These are phyloP conservation scores for Plantago coronopus DNA, from an alignment of 305 asterid species.

Conservation along the genomic window DNA sequence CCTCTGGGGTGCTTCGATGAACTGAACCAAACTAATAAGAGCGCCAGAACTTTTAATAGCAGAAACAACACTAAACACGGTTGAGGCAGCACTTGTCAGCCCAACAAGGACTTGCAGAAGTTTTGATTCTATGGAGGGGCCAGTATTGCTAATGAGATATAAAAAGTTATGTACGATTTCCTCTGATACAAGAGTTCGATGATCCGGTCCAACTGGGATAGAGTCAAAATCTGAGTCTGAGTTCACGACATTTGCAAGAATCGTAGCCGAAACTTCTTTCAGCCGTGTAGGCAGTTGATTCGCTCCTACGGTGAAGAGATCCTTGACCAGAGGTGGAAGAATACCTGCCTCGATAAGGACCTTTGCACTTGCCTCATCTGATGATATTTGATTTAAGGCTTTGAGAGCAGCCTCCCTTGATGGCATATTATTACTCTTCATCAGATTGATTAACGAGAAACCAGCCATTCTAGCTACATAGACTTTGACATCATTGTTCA, in stretches of 20 bases:
- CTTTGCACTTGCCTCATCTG: constrained; percentile 75
- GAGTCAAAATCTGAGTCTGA: constrained; percentile 79
- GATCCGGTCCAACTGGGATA: constrained; percentile 67
- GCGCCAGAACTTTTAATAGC: constrained; percentile 91
- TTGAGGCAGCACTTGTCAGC: constrained; percentile 56
- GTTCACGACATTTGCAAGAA: constrained; percentile 75
- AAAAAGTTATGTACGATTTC: constrained; percentile 72
- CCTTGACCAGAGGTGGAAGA: constrained; percentile 89
- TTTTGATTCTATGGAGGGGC: constrained; percentile 89
- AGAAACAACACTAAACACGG: constrained; percentile 61
- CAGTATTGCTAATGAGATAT: constrained; percentile 86
- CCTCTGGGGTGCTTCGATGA: constrained; percentile 81
- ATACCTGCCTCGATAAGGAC: constrained; percentile 80
- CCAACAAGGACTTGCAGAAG: constrained; percentile 92
- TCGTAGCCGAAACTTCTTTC: constrained; percentile 85
- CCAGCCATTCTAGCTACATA: constrained; percentile 73
- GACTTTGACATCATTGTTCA: constrained; percentile 75
- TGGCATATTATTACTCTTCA: constrained; percentile 49
- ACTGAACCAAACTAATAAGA: constrained; percentile 78
- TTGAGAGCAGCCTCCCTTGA: constrained; percentile 84
- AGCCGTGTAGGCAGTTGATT: constrained; percentile 66
- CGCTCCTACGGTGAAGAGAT: constrained; percentile 71
- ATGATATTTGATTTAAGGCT: constrained; percentile 84
- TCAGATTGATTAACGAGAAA: constrained; percentile 64
- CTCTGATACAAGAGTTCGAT: constrained; percentile 80